A percentile compares a stretch with the other conserved stretches of the same genome.
Conservation (phyloP, 2,329 filamentous ascomycete species). For the Xylaria sp. region DNA sequence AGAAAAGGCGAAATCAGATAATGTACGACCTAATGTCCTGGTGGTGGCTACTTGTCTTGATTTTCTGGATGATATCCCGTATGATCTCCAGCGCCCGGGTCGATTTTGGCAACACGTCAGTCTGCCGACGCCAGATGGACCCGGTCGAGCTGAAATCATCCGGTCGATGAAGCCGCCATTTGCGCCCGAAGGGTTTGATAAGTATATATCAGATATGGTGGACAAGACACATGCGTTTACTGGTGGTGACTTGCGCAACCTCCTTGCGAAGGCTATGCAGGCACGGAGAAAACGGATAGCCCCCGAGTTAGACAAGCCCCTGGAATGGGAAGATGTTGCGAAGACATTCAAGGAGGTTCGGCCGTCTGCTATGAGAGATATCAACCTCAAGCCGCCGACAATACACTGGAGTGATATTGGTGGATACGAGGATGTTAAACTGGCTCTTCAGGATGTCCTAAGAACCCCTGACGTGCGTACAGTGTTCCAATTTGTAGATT, state of each 20-base stretch:
- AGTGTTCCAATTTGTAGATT: neutral
- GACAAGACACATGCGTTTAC: slow-evolving; percentile 84
- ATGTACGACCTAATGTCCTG: slow-evolving; percentile 53
- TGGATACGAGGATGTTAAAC: slow-evolving; percentile 73
- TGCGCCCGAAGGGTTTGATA: slow-evolving; percentile 43
- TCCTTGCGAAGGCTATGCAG: slow-evolving; percentile 50
- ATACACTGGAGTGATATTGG: slow-evolving; percentile 85
- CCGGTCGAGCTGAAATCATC: slow-evolving; percentile 69
- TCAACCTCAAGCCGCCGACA: slow-evolving; percentile 81
- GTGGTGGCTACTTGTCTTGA: slow-evolving; percentile 70
- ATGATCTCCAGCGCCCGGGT: slow-evolving; percentile 58
- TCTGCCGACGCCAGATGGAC: slow-evolving; percentile 69
- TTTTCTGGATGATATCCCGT: slow-evolving; percentile 66
- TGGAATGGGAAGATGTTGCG: slow-evolving; percentile 50
- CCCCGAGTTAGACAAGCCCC: slow-evolving; percentile 15
- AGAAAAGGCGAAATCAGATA: slow-evolving; percentile 33
- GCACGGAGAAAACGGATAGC: slow-evolving; percentile 23
- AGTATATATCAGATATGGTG: slow-evolving; percentile 55
- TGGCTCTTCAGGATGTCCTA: slow-evolving; percentile 49
- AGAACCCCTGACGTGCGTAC: slow-evolving; percentile 29
- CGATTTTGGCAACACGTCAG: slow-evolving; percentile 64
- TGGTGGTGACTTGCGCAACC: slow-evolving; percentile 64
- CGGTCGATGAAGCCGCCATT: slow-evolving; percentile 50
- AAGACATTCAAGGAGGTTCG: slow-evolving; percentile 62
- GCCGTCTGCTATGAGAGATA: slow-evolving; percentile 82